These are phyloP conservation scores for Sporisorium sorghi DNA, from an alignment of 1,284 basidiomycete genomes.

Conservation along the genomic window DNA sequence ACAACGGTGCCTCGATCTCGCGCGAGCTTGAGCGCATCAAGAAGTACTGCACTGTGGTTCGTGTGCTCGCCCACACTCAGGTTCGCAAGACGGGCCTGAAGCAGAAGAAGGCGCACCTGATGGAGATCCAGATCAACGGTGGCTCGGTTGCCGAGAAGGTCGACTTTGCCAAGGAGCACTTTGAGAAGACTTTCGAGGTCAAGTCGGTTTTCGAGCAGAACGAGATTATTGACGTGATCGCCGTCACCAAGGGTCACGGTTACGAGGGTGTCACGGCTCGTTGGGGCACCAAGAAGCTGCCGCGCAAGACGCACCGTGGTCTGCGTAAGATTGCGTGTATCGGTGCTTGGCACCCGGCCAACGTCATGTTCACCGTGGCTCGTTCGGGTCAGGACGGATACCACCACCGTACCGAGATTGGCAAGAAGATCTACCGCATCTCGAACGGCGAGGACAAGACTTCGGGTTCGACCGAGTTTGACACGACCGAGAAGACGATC, in stretches of 20 bases:
- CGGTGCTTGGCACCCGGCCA: slow-evolving; percentile 98
- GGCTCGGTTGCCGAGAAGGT: slow-evolving; percentile 97
- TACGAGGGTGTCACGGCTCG: slow-evolving; percentile 99
- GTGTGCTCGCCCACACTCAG: slow-evolving; percentile 96
- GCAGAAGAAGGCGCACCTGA: slow-evolving; percentile 99
- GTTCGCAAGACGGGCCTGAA: slow-evolving; percentile 94
- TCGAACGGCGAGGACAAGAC: slow-evolving; percentile 82
- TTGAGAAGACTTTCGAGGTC: slow-evolving; percentile 96
- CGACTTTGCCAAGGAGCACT: slow-evolving; percentile 91
- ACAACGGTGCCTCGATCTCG: slow-evolving; percentile 87
- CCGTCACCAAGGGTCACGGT: slow-evolving; percentile 99
- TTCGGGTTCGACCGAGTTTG: slow-evolving; percentile 84
- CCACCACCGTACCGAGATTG: slow-evolving; percentile 92
- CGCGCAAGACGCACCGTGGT: slow-evolving; percentile 99
- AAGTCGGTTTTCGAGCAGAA: slow-evolving; percentile 91
- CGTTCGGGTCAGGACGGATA: slow-evolving; percentile 99
- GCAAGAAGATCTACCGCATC: slow-evolving; percentile 96
- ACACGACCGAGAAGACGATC: slow-evolving; percentile 79
- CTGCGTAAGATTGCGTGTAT: slow-evolving; percentile 97
- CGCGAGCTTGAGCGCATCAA: slow-evolving; percentile 99
- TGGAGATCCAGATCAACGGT: slow-evolving; percentile 99
- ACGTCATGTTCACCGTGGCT: slow-evolving; percentile 99
- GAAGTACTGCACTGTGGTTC: slow-evolving; percentile 99
- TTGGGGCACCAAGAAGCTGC: slow-evolving; percentile 99
- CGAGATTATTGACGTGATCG: slow-evolving; percentile 96